These are phyloP conservation scores for Umbelopsis sp. DNA, from an alignment of 192 early-diverging fungal genomes.

Conservation along the genomic window DNA sequence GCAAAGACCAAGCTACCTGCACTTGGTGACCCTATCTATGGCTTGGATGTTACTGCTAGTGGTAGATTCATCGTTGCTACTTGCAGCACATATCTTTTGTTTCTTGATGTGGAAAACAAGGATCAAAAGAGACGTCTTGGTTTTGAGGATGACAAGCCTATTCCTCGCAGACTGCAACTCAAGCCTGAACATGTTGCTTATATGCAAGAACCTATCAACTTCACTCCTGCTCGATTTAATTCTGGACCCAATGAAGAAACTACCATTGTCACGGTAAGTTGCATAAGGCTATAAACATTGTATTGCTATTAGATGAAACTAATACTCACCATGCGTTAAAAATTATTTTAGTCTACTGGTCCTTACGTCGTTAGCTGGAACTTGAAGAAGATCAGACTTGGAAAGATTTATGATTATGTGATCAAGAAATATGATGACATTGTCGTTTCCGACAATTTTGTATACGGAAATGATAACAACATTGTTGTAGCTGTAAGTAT, in stretches of 20 bases:
- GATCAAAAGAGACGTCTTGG: constrained; percentile 57
- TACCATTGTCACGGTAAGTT: constrained; percentile 72
- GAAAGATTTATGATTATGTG: constrained; percentile 78
- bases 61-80: constrained; percentile 89
- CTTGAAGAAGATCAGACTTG: constrained; percentile 77
- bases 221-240: constrained; percentile 92
- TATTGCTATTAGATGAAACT: background rate
- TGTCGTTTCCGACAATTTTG: constrained; percentile 92
- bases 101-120: constrained; percentile 73
- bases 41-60: constrained; percentile 86
- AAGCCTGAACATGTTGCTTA: constrained; percentile 86
- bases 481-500: constrained; percentile 75
- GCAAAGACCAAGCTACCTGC: constrained; percentile 89
- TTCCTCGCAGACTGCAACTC: constrained; percentile 76
- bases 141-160: constrained; percentile 68
- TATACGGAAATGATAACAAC: constrained; percentile 77
- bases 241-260: constrained; percentile 74
- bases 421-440: constrained; percentile 85
- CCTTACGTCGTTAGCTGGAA: constrained; percentile 93
- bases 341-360: constrained; percentile 59
- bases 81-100: constrained; percentile 80
- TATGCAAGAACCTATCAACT: constrained; percentile 66
- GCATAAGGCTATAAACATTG: background rate
- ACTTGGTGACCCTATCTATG: constrained; percentile 84
- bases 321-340: background rate